Evolutionary conservation across 345 rosid species (phyloP).

Genomic region (Eucalyptus lansdowneana): DNA sequence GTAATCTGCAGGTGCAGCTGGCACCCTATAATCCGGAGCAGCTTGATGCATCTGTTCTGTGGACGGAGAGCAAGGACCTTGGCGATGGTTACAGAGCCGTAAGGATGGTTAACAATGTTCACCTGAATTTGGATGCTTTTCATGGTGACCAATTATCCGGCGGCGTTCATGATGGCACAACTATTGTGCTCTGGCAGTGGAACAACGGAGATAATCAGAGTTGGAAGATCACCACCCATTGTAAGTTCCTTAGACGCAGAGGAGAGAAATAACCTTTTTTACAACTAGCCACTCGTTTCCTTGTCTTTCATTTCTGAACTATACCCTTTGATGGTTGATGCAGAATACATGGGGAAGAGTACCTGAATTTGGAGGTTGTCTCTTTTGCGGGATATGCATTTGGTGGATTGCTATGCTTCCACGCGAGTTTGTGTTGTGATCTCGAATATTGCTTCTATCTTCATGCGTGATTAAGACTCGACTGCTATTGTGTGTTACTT

Average conservation of each 20-base stretch:
- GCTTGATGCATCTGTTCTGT: slow-evolving; percentile 53
- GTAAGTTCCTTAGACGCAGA: not conserved
- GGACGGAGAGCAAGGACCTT: slow-evolving; percentile 58
- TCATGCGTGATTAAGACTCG: not conserved
- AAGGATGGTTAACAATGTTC: slow-evolving; percentile 66
- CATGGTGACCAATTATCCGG: slow-evolving; percentile 67
- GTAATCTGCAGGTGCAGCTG: slow-evolving; percentile 48
- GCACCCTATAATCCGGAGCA: slow-evolving; percentile 38
- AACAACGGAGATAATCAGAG: slow-evolving; percentile 77
- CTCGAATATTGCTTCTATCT: not conserved
- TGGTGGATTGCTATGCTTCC: not conserved
- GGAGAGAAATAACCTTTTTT: not conserved
- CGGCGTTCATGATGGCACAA: slow-evolving; percentile 67
- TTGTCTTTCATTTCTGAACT: not conserved
- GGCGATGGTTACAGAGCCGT: slow-evolving; percentile 37
- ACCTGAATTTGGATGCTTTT: slow-evolving; percentile 66
- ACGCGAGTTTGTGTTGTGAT: not conserved
- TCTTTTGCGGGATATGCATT: not conserved
- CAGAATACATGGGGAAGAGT: not conserved
- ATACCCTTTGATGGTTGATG: not conserved
- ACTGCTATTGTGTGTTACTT: not conserved
- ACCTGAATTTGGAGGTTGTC: not conserved
- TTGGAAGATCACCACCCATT: slow-evolving; percentile 38
- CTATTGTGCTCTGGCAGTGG: slow-evolving; percentile 78
- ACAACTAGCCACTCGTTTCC: not conserved